Evolutionary conservation across 2,329 filamentous ascomycete species (phyloP).

Genomic region (Paramyrothecium roridum): DNA sequence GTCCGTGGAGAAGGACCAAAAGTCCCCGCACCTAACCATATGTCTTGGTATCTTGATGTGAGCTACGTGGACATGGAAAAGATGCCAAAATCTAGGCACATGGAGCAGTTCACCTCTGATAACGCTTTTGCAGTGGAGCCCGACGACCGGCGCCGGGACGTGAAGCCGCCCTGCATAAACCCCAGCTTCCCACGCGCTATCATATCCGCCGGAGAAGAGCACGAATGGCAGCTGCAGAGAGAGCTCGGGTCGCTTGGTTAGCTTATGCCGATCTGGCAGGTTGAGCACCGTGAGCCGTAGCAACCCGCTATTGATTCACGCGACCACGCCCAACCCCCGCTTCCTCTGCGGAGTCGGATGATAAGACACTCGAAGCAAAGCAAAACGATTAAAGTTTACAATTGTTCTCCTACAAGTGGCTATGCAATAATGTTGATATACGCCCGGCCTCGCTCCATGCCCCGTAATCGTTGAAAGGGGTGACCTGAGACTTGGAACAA

Average conservation of each 20-base stretch:
- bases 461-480: not conserved
- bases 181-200: not conserved
- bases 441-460: not conserved
- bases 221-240: not conserved
- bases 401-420: not conserved
- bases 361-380: not conserved
- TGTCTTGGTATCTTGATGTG: too few relatives aligned
- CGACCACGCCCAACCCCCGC: not conserved
- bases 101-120: not conserved
- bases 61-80: too few relatives aligned
- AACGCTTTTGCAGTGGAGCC: not conserved
- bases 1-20: too few relatives aligned
- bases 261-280: not conserved
- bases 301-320: not conserved
- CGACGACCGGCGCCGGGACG: not conserved
- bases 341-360: not conserved
- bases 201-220: not conserved
- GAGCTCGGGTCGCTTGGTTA: not conserved
- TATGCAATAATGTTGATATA: not conserved
- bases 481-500: not conserved
- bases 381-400: not conserved
- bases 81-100: too few relatives aligned
- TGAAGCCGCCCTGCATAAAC: not conserved
- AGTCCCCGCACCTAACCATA: too few relatives aligned
- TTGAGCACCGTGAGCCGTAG: not conserved